Base-by-base conservation (phyloP, 129 eudicot genomes). In the Centella asiatica region DNA sequence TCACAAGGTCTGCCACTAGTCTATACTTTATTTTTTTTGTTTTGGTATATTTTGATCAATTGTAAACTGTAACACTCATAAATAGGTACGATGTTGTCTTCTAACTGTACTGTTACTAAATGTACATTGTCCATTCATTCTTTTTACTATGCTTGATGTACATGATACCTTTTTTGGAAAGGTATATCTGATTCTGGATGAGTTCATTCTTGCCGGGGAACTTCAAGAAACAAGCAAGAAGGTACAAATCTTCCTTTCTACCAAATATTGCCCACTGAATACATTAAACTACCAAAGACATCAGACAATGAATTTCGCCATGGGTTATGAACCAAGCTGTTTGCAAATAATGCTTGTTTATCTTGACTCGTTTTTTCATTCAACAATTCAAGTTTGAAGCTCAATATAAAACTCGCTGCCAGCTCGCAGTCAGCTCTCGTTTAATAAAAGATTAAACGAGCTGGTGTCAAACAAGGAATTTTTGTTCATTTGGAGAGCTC, bases 191-290 rank as follows among this genome's bases (percentile, higher is more conserved):
- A 87, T 87, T 76, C 68, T 87, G 40, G 95, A 87, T 40, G 95
- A 87, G 75, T 87, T 87, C 70, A 87, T 87, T 71, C 88, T 87
- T 74, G 95, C 95, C n/a, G 95, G 95, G 29, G 95, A 87, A 70
- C 89, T 87, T 60, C 92, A 83, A 78, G 95, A 87, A 81, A 87
- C 93, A 4, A 87, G 96, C 83, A 88, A 88, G 64, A 84, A 75
- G 96, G 96, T 84, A 74, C 49, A 36, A 0, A 32, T 2, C 18
- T n/a, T 10, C 29, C n/a, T 46, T 46, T 14, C n/a, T 4, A 53
- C 22, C 36, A 20, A 2, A 13, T 15, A 15, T 13, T 26, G 4
- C 34, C n/a, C n/a, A n/a, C n/a, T n/a, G n/a, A n/a, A n/a, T n/a
- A n/a, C n/a, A n/a, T n/a, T n/a, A n/a, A n/a, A n/a, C n/a, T n/a